phyloP scores from a whole-genome alignment of 495 filamentous ascomycete species.

The Coniosporium apollinis region DNA sequence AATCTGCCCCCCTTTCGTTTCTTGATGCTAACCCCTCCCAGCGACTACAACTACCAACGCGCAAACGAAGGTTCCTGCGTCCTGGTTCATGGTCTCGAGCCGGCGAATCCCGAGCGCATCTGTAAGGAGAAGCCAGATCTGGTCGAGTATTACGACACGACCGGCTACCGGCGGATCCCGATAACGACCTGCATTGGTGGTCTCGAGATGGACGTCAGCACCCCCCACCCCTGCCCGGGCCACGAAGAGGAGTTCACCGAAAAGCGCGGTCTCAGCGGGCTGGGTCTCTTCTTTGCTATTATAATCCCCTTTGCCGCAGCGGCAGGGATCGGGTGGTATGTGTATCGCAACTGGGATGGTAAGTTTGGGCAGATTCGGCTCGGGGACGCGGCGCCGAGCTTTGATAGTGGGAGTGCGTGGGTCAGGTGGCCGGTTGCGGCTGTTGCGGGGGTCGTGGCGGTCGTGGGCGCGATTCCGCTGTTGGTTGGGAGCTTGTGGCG shows the following conservation, averaged over 20 bases:
- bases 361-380: slow-evolving; percentile 85
- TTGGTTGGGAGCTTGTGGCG: slow-evolving; percentile 51
- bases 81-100: slow-evolving; percentile 51
- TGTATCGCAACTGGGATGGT: slow-evolving; percentile 69
- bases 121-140: slow-evolving; percentile 50
- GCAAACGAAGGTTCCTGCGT: slow-evolving; percentile 55
- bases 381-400: slow-evolving; percentile 40
- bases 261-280: slow-evolving; percentile 51
- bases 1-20: slow-evolving; percentile 7
- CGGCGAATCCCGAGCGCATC: slow-evolving; percentile 44
- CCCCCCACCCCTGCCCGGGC: slow-evolving; percentile 46
- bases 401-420: slow-evolving; percentile 49
- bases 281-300: slow-evolving; percentile 77
- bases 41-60: slow-evolving; percentile 87
- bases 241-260: slow-evolving; percentile 61
- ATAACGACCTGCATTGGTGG: slow-evolving; percentile 73
- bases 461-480: slow-evolving; percentile 57
- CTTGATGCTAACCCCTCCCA: slow-evolving; percentile 23
- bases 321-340: slow-evolving; percentile 59
- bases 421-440: slow-evolving; percentile 65
- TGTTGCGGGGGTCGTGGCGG: slow-evolving; percentile 59
- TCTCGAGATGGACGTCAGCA: slow-evolving; percentile 42
- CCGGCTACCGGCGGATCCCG: slow-evolving; percentile 82
- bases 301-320: slow-evolving; percentile 55
- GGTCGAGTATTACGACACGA: slow-evolving; percentile 62